Evolutionary conservation across 116 monocot species (phyloP).

Genomic region (Phalaenopsis hybrid): DNA sequence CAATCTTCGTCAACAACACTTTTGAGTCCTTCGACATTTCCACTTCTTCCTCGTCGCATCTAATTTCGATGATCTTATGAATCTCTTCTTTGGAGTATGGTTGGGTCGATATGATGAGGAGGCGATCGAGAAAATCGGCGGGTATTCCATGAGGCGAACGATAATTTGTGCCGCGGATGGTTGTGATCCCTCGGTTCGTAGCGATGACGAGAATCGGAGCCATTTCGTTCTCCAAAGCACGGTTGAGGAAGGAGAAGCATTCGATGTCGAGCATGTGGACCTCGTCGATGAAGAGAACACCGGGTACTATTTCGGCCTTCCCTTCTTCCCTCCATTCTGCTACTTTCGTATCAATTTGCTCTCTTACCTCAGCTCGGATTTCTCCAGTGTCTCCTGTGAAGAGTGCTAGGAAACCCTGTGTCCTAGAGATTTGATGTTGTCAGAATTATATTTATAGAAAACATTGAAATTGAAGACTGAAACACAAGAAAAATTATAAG

Average conservation of each 20-base stretch:
- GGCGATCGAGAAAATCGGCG: conserved; percentile 23
- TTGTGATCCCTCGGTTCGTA: conserved; percentile 29
- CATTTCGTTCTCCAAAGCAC: conserved; percentile 24
- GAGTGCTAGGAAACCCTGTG: conserved; percentile 26
- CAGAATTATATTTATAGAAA: not conserved
- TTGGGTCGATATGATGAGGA: conserved; percentile 27
- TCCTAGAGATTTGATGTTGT: not conserved
- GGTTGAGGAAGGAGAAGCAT: conserved; percentile 32
- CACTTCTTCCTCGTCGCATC: conserved; percentile 28
- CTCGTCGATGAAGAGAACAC: conserved; percentile 29
- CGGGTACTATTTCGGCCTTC: conserved; percentile 22
- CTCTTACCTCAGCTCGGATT: conserved; percentile 23
- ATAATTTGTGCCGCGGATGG: conserved; percentile 27
- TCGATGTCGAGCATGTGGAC: conserved; percentile 30
- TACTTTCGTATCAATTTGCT: conserved; percentile 24
- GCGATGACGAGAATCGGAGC: conserved; percentile 26
- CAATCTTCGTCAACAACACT: conserved; percentile 21
- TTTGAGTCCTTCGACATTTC: conserved; percentile 21
- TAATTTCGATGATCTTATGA: conserved; percentile 17
- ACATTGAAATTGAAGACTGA: not conserved
- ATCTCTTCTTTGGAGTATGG: conserved; percentile 26
- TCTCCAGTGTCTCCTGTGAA: conserved; percentile 29
- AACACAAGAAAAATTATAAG: too few relatives aligned
- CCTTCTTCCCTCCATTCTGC: conserved; percentile 33
- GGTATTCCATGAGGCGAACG: conserved; percentile 22